phyloP scores from a whole-genome alignment of 1,284 basidiomycete genomes.

The Puccinia horiana region DNA sequence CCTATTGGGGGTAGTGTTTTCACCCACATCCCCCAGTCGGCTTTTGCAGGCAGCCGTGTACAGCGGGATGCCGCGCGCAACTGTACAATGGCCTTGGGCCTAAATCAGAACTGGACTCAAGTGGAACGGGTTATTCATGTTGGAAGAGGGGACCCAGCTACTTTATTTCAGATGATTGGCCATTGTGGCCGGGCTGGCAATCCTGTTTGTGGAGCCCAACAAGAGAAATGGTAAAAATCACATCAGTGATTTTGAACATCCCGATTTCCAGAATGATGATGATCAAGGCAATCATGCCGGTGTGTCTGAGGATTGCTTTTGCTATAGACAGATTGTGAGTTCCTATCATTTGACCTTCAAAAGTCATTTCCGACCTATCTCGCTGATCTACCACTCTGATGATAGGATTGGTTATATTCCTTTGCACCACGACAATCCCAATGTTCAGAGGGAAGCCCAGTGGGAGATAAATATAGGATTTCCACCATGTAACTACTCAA shows the following conservation, averaged over 20 bases:
- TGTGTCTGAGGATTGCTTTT: background rate
- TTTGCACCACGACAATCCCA: too few relatives aligned
- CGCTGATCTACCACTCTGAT: background rate
- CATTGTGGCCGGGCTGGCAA: background rate
- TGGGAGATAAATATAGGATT: too few relatives aligned
- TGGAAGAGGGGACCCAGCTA: background rate
- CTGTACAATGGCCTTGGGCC: slow-evolving; percentile 14
- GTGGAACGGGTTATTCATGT: background rate
- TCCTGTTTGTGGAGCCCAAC: background rate
- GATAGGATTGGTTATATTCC: background rate
- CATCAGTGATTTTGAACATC: too few relatives aligned
- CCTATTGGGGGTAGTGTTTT: too few relatives aligned
- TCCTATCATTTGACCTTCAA: background rate
- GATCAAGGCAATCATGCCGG: too few relatives aligned
- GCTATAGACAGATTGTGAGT: background rate
- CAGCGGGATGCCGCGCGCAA: too few relatives aligned
- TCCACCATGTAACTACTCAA: too few relatives aligned
- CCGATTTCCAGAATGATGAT: background rate
- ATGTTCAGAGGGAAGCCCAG: too few relatives aligned
- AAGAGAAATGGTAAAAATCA: background rate
- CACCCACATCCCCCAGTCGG: too few relatives aligned
- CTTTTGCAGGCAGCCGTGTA: too few relatives aligned
- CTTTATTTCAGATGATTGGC: background rate
- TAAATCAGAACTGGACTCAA: slow-evolving; percentile 1
- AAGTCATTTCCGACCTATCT: too few relatives aligned